Base-by-base conservation (phyloP, 495 filamentous ascomycete species). In the Terfezia claveryi region DNA sequence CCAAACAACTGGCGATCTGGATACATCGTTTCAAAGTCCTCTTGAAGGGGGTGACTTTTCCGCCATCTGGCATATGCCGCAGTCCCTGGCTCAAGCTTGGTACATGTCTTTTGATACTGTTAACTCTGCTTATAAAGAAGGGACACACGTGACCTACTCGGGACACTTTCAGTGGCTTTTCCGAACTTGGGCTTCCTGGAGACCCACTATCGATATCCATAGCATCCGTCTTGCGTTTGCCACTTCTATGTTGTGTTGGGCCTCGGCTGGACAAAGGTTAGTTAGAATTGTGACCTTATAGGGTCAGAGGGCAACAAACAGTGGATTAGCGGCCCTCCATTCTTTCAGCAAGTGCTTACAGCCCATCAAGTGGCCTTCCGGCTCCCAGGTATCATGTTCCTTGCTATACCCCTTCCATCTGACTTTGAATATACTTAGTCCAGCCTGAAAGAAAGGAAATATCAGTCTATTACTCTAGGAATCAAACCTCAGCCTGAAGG, bases 351-450 rank as follows among this genome's bases (percentile, higher is more conserved):
- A 50, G 16, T 37, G 27, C 4, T 23, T 6, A 36, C 52, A 59
- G 10, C 60, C 60, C 8, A 27, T 23, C 9, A 64, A 36, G 54
- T 56, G 59, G 8, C 9, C 23, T 12, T 44, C 54, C 1, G 60
- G 61, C 23, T 64, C 62, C 62, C 62, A 64, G 11, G 54, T 62
- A 12, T 58, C 36, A 11, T 55, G 23, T 8, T 36, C 10, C n/a
- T 23, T 11, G 38, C 32, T 32, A 36, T 54, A 62, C 0, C 50
- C 50, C 16, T 20, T 51, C 50, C 50, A 51, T 23, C 50, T 20
- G 11, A 51, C 50, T 32, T 51, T 51, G 27, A 20, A 32, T 32
- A 7, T 32, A 32, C 27, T 32, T 32, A 32, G 7, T 7, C 27
- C 27, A 32, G 27, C 27, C 27, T 32, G 27, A 32, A 32, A 32